Evolutionary conservation across 2,329 filamentous ascomycete genomes (phyloP), one percentile per base, ranked within the genome.

Genomic region (Pseudopyricularia javanii): DNA sequence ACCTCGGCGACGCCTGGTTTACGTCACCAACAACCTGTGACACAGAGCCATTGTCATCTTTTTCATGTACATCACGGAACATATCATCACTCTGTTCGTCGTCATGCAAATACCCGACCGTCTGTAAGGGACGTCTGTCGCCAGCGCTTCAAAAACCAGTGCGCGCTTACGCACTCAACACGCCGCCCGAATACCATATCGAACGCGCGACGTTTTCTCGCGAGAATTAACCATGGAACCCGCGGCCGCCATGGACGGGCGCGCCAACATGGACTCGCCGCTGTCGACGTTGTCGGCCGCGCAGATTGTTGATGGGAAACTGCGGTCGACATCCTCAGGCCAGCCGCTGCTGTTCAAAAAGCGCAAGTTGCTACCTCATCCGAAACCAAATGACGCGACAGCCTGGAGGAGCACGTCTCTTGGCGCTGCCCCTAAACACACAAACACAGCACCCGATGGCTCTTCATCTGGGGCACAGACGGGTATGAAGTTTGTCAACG

Each of bases 301-400:
- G 28, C 40, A 43, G 30, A 43, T 24, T 47, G 26, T 49, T 33
- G 43, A 24, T 5, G 51, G 33, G 22, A 34, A 17, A 34, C 26
- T 47, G 17, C 49, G 17, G 11, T 47, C 48, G 17, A 47, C 48
- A 6, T 17, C 51, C 26, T 47, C 52, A 14, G 55, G 35, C 40
- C 56, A 56, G 17, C 57, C 52, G 45, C 43, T 54, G 20, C 45
- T 57, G 11, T 67, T 71, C 58, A 70, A 66, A 56, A 68, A 64
- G 54, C 68, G 68, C 51, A 71, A 69, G 50, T 56, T 63, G 15
- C 63, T 71, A 15, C 68, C 68, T n/a, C 68, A 66, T 51, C 67
- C 68, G 37, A 61, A 60, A 55, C 61, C 51, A 60, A 61, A 53
- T 62, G 58, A 14, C 50, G 56, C 22, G 43, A 51, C 9, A 55